phyloP scores from a whole-genome alignment of 208 protist genomes.

The Leishmania arabica region DNA sequence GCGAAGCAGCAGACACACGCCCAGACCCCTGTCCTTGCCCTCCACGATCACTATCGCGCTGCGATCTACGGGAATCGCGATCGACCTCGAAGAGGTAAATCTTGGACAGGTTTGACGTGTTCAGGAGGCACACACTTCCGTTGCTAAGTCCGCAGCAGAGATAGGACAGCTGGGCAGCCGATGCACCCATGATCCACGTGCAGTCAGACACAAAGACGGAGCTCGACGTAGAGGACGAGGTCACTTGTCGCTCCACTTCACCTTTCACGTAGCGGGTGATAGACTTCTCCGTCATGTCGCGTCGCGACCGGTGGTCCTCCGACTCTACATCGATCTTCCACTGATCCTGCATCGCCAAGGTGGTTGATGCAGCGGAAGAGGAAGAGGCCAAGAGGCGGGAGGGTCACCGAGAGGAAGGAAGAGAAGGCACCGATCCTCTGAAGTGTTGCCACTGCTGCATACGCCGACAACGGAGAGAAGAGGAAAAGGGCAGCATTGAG shows the following conservation, averaged over 20 bases:
- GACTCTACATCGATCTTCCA: slow-evolving; percentile 33
- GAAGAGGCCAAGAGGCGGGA: neutral
- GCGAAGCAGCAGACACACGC: neutral
- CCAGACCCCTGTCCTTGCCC: neutral
- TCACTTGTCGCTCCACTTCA: slow-evolving; percentile 56
- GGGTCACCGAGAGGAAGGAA: neutral
- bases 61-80: slow-evolving; percentile 15
- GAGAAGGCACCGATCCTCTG: neutral
- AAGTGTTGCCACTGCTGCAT: neutral
- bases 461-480: neutral
- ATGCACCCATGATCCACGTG: slow-evolving; percentile 42
- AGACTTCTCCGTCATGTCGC: slow-evolving; percentile 53
- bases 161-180: slow-evolving; percentile 33
- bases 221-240: slow-evolving; percentile 51
- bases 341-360: slow-evolving; percentile 25
- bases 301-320: slow-evolving; percentile 54
- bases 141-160: slow-evolving; percentile 69
- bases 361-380: neutral
- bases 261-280: slow-evolving; percentile 46
- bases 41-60: slow-evolving; percentile 17
- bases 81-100: slow-evolving; percentile 64
- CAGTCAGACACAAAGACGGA: slow-evolving; percentile 56
- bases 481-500: neutral
- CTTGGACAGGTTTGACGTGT: slow-evolving; percentile 66
- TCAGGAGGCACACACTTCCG: slow-evolving; percentile 65